These are phyloP conservation scores for Spathaspora girioi DNA, from an alignment of 805 yeast genomes.

Conservation along the genomic window DNA sequence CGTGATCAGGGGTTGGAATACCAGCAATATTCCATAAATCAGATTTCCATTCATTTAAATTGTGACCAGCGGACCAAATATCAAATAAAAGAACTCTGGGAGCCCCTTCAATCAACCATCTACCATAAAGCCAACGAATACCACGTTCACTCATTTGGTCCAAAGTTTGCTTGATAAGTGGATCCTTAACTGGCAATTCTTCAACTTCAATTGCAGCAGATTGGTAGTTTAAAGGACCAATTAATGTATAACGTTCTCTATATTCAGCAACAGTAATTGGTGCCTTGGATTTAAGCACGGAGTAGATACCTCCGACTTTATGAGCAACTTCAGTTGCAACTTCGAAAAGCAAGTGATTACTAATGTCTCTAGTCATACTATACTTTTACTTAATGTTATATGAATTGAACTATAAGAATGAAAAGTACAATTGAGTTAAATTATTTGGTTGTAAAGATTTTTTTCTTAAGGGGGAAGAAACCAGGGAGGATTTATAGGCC, in stretches of 20 bases:
- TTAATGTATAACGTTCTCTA: conserved; percentile 75
- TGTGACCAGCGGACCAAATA: conserved; percentile 63
- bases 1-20: conserved; percentile 89
- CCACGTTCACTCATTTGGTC: conserved; percentile 83
- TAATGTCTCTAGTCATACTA: conserved; percentile 75
- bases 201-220: conserved; percentile 82
- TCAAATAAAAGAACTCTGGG: conserved; percentile 91
- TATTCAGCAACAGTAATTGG: conserved; percentile 95
- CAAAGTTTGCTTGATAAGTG: conserved; percentile 56
- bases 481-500: background rate
- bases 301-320: conserved; percentile 95
- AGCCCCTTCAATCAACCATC: conserved; percentile 98
- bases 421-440: conserved; percentile 1
- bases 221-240: conserved; percentile 80
- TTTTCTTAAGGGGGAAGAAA: background rate
- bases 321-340: conserved; percentile 97
- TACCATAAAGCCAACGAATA: conserved; percentile 77
- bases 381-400: background rate
- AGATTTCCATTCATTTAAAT: conserved; percentile 87
- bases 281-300: conserved; percentile 93
- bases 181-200: conserved; percentile 57
- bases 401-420: no score
- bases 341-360: conserved; percentile 85
- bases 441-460: background rate
- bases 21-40: conserved; percentile 91